These are phyloP conservation scores for Phytophthora sp. DNA, from an alignment of 352 stramenopile species.

Conservation along the genomic window DNA sequence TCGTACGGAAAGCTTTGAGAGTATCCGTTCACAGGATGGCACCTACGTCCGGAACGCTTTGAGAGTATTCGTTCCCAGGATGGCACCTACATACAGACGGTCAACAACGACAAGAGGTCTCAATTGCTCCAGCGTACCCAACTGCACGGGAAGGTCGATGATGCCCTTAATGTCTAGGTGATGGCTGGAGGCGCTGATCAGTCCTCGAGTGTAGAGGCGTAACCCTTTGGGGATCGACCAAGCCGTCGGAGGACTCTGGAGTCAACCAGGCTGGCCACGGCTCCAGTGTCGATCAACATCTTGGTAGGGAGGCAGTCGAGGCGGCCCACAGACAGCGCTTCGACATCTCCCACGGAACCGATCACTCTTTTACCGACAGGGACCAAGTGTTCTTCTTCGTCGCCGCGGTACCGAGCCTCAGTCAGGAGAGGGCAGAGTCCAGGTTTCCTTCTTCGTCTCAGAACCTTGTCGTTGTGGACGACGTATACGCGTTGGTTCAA, in stretches of 20 bases:
- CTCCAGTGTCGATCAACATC: constrained; percentile 5
- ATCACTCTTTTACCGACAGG: not conserved
- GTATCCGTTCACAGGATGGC: no score
- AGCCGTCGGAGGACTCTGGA: not conserved
- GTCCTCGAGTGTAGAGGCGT: not conserved
- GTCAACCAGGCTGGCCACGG: constrained; percentile 4
- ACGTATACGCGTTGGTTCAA: no score
- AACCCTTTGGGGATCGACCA: not conserved
- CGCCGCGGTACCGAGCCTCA: no score
- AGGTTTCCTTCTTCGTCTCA: no score
- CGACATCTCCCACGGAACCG: not conserved
- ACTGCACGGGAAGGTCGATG: not conserved
- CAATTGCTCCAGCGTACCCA: not conserved
- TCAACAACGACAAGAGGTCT: constrained; percentile 1
- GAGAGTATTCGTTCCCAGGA: not conserved
- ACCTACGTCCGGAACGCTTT: no score
- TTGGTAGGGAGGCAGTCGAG: not conserved
- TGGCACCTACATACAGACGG: not conserved
- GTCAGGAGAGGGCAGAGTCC: no score
- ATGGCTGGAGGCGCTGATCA: not conserved
- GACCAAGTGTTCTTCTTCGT: no score
- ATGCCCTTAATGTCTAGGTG: not conserved
- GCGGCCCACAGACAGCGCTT: not conserved
- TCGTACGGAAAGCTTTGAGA: not conserved
- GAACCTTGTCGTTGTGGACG: no score